Base-by-base conservation (phyloP, 371 early-diverging fungal genomes). In the Nematocida sp. region DNA sequence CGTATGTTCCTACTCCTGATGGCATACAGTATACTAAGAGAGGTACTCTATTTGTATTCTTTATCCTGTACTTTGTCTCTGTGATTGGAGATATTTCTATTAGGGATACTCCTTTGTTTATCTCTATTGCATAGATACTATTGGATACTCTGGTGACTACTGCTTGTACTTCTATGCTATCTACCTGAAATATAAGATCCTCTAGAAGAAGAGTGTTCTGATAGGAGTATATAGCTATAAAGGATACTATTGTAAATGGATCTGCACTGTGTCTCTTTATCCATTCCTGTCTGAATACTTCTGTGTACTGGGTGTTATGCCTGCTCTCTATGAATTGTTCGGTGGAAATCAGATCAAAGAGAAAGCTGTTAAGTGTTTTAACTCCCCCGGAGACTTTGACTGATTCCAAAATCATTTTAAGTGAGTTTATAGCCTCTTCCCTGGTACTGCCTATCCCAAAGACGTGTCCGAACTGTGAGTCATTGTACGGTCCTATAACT, bases 391-490 rank as follows among this genome's bases (percentile, higher is more conserved):
- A 35, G 7, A 65, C 51, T 46, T 34, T 54, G 15, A 67, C 48
- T 41, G 61, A 60, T 3, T 9, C 23, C 27, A 77, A 32, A 19
- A 49, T 41, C 65, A 74, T 61, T 27, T 53, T 77, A 23, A 77
- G 48, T 4, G 61, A 60, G 34, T 13, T 15, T 17, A 61, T 31
- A 34, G 65, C 70, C 35, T 70, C 70, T 17, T 62, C 53, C 80
- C 97, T 88, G 78, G 89, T 91, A 53, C 90, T 89, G 53, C 95
- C 96, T 80, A 91, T 93, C 3, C 94, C 89, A 78, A 96, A 96
- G 58, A 96, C 90, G 84, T 96, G 96, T 53, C 97, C 97, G 81
- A 96, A 96, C 83, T 96, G 97, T 27, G 93, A 93, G 84, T 96
- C 97, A 40, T 94, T 94, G 85, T 88, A 94, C 80, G 94, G 94